These are phyloP conservation scores for Forsythia suspensa DNA, from an alignment of 257 asterid genomes.

Conservation along the genomic window DNA sequence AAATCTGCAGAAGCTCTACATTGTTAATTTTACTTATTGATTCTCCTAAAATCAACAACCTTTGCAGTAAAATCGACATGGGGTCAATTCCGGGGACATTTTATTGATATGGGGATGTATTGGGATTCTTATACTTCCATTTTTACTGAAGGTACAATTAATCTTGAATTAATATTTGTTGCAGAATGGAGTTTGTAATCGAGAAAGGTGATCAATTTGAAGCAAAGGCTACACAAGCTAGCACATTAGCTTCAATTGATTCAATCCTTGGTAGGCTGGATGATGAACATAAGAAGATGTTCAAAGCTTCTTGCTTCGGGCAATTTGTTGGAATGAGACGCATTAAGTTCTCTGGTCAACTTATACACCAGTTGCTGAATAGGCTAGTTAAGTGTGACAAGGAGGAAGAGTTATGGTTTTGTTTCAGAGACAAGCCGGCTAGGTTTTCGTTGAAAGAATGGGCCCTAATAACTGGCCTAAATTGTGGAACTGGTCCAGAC, in stretches of 20 bases:
- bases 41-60: too few species aligned
- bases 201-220: not conserved
- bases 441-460: slow-evolving; percentile 1
- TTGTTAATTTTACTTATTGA: too few species aligned
- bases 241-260: not conserved
- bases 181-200: slow-evolving; percentile 1
- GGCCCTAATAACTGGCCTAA: not conserved
- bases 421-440: not conserved
- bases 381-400: slow-evolving; percentile 3
- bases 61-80: not conserved
- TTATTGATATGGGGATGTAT: not conserved
- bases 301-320: not conserved
- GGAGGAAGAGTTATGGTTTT: not conserved
- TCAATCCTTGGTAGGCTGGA: not conserved
- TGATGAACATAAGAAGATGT: not conserved
- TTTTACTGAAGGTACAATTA: not conserved
- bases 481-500: not conserved
- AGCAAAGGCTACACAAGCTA: not conserved
- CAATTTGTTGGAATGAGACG: slow-evolving; percentile 3
- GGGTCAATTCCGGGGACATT: not conserved
- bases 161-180: not conserved
- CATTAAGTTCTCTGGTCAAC: not conserved
- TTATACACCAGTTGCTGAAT: not conserved
- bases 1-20: too few species aligned
- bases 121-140: not conserved